Evolutionary conservation across 1,284 basidiomycete species (phyloP).

Genomic region (Irpex sp.): DNA sequence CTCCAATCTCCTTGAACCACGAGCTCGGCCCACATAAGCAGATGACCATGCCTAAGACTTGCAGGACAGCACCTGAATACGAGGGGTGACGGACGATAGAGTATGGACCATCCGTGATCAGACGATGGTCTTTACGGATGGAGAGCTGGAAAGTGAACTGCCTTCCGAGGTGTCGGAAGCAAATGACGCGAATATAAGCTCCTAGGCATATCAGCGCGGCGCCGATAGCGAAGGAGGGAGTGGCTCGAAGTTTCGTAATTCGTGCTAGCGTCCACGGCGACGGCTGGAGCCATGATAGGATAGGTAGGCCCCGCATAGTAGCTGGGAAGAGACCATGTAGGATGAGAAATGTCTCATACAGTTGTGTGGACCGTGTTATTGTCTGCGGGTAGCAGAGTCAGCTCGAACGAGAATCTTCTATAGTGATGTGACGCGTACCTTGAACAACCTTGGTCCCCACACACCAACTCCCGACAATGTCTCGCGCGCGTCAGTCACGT

Average conservation of each 20-base stretch:
- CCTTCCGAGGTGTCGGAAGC: slow-evolving; percentile 1
- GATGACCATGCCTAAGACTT: neutral
- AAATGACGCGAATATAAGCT: neutral
- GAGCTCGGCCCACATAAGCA: neutral
- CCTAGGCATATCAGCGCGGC: neutral
- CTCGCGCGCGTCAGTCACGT: neutral
- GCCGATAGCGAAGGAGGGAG: slow-evolving; percentile 1
- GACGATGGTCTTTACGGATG: slow-evolving; percentile 3
- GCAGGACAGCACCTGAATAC: neutral
- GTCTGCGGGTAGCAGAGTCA: neutral
- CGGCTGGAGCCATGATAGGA: neutral
- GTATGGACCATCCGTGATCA: slow-evolving; percentile 5
- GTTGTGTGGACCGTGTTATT: neutral
- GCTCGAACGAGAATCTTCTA: neutral
- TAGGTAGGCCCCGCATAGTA: neutral
- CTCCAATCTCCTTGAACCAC: neutral
- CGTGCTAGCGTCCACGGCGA: neutral
- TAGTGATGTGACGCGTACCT: neutral
- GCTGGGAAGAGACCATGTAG: neutral
- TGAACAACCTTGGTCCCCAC: neutral
- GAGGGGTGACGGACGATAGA: slow-evolving; percentile 6
- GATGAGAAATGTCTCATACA: neutral
- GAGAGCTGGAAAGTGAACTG: slow-evolving; percentile 9
- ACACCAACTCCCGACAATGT: neutral
- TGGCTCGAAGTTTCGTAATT: neutral